Percentiles rank a stretch among this genome's conserved stretches.
phyloP scores from a whole-genome alignment of 768 basidiomycete species.

The Lanmaoa rubissima region DNA sequence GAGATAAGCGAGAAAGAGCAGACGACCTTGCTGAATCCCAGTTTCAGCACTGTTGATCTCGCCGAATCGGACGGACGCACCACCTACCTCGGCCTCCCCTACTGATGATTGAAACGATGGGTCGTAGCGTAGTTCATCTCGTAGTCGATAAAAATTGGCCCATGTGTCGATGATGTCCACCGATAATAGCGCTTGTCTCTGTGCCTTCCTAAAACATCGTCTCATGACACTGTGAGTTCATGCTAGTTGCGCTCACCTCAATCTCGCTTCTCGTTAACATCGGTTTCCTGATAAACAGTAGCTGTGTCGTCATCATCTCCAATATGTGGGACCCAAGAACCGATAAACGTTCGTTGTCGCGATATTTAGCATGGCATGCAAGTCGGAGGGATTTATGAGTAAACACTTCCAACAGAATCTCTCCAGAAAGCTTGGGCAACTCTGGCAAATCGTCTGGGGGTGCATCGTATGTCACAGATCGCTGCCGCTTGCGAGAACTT shows the following conservation, averaged over 20 bases:
- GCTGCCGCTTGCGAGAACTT: slow-evolving; percentile 38
- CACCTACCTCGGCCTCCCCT: slow-evolving; percentile 39
- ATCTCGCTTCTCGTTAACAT: slow-evolving; percentile 48
- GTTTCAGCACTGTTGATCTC: slow-evolving; percentile 16
- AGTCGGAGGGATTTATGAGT: slow-evolving; percentile 65
- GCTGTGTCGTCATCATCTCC: slow-evolving; percentile 43
- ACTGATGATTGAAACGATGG: slow-evolving; percentile 27
- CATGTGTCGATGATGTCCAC: slow-evolving; percentile 36
- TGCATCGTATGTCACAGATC: slow-evolving; percentile 31
- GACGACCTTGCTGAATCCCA: slow-evolving; percentile 48
- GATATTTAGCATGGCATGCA: slow-evolving; percentile 40
- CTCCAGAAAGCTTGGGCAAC: slow-evolving; percentile 50
- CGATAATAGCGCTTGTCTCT: slow-evolving; percentile 29
- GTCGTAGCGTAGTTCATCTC: slow-evolving; percentile 34
- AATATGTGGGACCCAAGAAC: slow-evolving; percentile 50
- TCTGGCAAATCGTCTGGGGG: slow-evolving; percentile 36
- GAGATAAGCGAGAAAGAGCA: slow-evolving; percentile 64
- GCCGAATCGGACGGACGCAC: slow-evolving; percentile 12
- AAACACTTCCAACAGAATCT: slow-evolving; percentile 63
- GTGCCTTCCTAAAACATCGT: slow-evolving; percentile 26
- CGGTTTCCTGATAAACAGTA: slow-evolving; percentile 51
- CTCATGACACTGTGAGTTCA: slow-evolving; percentile 16
- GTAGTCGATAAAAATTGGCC: slow-evolving; percentile 37
- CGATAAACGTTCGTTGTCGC: slow-evolving; percentile 57
- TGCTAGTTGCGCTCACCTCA: slow-evolving; percentile 41